Evolutionary conservation across 257 asterid genomes (phyloP), one percentile per base, ranked within the genome.

Genomic region (Nicotiana benthamiana): DNA sequence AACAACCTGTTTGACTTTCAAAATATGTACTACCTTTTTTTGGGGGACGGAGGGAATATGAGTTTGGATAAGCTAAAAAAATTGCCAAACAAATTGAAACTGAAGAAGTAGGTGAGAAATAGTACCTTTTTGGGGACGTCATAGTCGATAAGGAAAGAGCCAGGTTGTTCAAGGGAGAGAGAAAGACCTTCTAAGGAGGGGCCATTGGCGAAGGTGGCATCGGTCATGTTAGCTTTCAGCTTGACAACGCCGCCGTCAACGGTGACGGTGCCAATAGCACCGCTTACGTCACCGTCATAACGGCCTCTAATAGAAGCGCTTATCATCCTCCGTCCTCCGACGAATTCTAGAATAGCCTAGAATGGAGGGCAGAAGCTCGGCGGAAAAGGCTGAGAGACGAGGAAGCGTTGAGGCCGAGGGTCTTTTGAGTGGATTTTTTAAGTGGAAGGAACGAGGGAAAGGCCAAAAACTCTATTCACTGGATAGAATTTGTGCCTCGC

Each of bases 71-170:
- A 66, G 75, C 28, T 18, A 34, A 34, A 67, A 34, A 34, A 67
- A n/a, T 67, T 48, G 70, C 7, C 1, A 30, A 5, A 9, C 2
- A 70, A 74, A 4, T 10, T 34, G n/a, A 12, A 62, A 63, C 32
- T 5, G 10, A 13, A n/a, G 13, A 24, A 28, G 56, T 48, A 64
- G 18, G 18, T 24, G 67, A 9, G n/a, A 26, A 26, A n/a, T 36
- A 1, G 46, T 59, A 86, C 89, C 77, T 62, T 61, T n/a, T 83
- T 83, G 48, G 82, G 83, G 43, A 83, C 54, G 18, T 79, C 81
- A 77, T n/a, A 86, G 84, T 86, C 89, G 75, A 86, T 51, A 77
- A 53, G 24, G 77, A 86, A 86, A 27, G 83, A 70, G 26, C 85
- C 83, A 8, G 87, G 85, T 30, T 86, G 83, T 22, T 81, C 85